These are phyloP conservation scores for Podaxis rugospora DNA, from an alignment of 768 basidiomycete species.

Conservation along the genomic window DNA sequence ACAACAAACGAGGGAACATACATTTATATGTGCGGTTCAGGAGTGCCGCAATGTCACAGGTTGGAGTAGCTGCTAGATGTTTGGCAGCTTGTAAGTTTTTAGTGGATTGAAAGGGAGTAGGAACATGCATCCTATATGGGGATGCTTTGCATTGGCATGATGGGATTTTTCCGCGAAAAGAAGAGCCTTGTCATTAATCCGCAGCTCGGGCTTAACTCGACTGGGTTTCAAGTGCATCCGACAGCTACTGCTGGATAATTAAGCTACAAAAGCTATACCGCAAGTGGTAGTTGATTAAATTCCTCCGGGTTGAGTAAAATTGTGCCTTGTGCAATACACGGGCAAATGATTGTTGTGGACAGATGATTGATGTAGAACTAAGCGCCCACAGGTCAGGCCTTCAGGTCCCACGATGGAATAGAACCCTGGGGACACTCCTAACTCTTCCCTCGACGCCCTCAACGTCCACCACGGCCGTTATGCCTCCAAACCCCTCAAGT, in stretches of 20 bases:
- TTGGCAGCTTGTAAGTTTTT: too few species aligned
- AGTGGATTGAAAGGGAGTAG: neutral
- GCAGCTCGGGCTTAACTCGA: neutral
- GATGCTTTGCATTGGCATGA: neutral
- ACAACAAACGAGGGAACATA: too few species aligned
- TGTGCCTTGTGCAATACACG: neutral
- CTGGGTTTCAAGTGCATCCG: neutral
- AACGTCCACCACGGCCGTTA: neutral
- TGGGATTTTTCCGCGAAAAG: neutral
- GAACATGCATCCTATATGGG: neutral
- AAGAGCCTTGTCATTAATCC: neutral
- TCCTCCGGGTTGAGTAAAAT: neutral
- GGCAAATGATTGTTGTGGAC: neutral
- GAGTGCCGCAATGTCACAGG: too few species aligned
- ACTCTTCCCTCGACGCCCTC: neutral
- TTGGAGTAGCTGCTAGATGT: too few species aligned
- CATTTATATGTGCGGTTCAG: too few species aligned
- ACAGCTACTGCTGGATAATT: neutral
- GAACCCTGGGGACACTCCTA: neutral
- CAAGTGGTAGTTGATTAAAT: neutral
- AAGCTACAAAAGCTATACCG: neutral
- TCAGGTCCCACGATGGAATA: slow-evolving; percentile 1
- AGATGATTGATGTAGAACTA: neutral
- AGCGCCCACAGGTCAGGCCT: neutral
- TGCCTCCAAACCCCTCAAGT: slow-evolving; percentile 29